A percentile compares a stretch with the other conserved stretches of the same genome.
These are phyloP conservation scores for Kodamaea nitidulidarum DNA, from an alignment of 805 yeast species.

Conservation along the genomic window DNA sequence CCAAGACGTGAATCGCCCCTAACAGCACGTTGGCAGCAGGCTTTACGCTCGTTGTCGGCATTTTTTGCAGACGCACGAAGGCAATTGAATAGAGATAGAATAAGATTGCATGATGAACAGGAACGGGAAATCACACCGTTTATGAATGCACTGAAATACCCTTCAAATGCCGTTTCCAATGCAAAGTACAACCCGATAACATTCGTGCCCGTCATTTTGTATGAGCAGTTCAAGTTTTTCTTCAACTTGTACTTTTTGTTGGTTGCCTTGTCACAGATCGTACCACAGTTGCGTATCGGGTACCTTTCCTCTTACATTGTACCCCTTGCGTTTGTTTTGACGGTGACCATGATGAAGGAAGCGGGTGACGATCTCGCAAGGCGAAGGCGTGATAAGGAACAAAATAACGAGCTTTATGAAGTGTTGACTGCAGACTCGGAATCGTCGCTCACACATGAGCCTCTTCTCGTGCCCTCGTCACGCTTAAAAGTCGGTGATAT, in stretches of 20 bases:
- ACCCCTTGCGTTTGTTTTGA: conserved; percentile 87
- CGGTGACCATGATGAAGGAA: conserved; percentile 93
- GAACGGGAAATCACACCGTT: conserved; percentile 42
- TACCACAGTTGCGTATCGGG: conserved; percentile 89
- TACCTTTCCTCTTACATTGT: conserved; percentile 89
- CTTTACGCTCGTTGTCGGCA: neutral
- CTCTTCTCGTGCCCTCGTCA: conserved; percentile 42
- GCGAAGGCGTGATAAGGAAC: conserved; percentile 83
- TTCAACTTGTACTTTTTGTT: conserved; percentile 87
- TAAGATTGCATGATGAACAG: conserved; percentile 12
- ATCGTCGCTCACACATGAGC: conserved; percentile 19
- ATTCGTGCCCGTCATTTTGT: conserved; percentile 82
- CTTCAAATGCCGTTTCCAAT: conserved; percentile 77
- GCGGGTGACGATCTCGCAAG: conserved; percentile 92
- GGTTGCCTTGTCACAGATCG: conserved; percentile 89
- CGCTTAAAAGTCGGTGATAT: conserved; percentile 83
- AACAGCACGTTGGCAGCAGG: neutral
- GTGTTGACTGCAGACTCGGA: conserved; percentile 41
- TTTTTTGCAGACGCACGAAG: conserved; percentile 23
- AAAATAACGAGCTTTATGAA: conserved; percentile 79
- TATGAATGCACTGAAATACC: conserved; percentile 26
- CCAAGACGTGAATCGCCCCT: neutral
- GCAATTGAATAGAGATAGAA: conserved; percentile 24
- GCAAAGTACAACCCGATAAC: conserved; percentile 90
- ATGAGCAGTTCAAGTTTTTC: conserved; percentile 95